These are phyloP conservation scores for Pachyrhizus erosus DNA, from an alignment of 306 rosid genomes.

Conservation along the genomic window DNA sequence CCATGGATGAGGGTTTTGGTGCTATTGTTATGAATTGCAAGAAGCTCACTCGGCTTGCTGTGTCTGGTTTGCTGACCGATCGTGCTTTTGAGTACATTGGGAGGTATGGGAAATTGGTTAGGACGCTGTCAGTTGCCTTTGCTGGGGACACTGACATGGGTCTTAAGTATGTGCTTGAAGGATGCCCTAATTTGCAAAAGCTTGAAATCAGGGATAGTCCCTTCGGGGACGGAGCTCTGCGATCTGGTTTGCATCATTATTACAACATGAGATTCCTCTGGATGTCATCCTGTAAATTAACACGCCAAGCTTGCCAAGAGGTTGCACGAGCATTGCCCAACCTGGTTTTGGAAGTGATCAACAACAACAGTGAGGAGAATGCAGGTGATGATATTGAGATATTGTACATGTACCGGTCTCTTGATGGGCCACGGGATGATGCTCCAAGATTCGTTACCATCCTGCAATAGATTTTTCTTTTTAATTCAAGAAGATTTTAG, in stretches of 20 bases:
- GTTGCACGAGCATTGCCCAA: slow-evolving; percentile 71
- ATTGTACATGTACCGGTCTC: slow-evolving; percentile 58
- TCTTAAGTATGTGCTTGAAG: slow-evolving; percentile 78
- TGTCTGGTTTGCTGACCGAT: slow-evolving; percentile 86
- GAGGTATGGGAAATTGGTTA: slow-evolving; percentile 72
- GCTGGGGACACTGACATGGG: slow-evolving; percentile 75
- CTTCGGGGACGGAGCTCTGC: slow-evolving; percentile 82
- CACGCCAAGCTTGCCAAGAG: slow-evolving; percentile 73
- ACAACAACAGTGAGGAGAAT: slow-evolving; percentile 26
- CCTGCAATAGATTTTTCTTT: slow-evolving; percentile 51
- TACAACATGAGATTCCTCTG: slow-evolving; percentile 95
- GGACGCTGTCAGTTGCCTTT: slow-evolving; percentile 89
- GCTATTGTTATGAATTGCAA: slow-evolving; percentile 93
- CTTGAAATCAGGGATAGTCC: slow-evolving; percentile 94
- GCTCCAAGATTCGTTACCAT: slow-evolving; percentile 66
- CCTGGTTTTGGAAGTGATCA: slow-evolving; percentile 76
- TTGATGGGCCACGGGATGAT: slow-evolving; percentile 73
- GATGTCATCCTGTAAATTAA: slow-evolving; percentile 79
- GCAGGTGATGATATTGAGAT: slow-evolving; percentile 30
- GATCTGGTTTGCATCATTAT: slow-evolving; percentile 81
- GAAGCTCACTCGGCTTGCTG: slow-evolving; percentile 91
- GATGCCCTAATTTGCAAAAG: slow-evolving; percentile 83
- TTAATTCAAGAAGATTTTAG: slow-evolving; percentile 39
- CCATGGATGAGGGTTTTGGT: slow-evolving; percentile 95
- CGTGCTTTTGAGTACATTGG: slow-evolving; percentile 76